phyloP scores from a whole-genome alignment of 2,329 filamentous ascomycete species.

The Thelonectria olida region DNA sequence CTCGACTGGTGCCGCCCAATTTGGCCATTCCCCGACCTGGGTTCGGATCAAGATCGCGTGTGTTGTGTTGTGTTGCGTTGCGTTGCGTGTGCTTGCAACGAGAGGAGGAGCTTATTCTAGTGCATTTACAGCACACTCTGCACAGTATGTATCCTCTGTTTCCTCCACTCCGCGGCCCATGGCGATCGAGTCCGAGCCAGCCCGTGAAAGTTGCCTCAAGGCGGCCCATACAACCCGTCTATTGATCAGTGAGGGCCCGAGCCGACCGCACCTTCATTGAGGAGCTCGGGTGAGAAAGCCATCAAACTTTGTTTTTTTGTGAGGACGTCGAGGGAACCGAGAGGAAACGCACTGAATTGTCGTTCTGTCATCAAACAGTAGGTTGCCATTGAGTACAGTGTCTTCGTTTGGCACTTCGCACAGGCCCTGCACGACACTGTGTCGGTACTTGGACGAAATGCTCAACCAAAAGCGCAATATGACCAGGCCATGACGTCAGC shows the following conservation, averaged over 20 bases:
- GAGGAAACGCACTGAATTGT: not conserved
- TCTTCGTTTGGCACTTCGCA: constrained; percentile 14
- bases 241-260: not conserved
- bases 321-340: constrained; percentile 16
- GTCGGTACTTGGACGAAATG: constrained; percentile 26
- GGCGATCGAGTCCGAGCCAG: not conserved
- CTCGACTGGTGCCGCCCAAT: constrained; percentile 19
- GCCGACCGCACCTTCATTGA: not conserved
- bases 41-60: constrained; percentile 27
- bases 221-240: not conserved
- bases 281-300: not conserved
- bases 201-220: not conserved
- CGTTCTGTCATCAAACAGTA: constrained; percentile 1
- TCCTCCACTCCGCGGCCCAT: not conserved
- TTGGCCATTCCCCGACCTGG: constrained; percentile 22
- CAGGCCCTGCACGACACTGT: constrained; percentile 31
- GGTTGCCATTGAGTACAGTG: constrained; percentile 30
- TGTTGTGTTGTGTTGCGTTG: too few relatives aligned
- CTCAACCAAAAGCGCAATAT: constrained; percentile 32
- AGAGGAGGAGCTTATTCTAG: not conserved
- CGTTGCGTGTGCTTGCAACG: constrained; percentile 10
- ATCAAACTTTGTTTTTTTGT: constrained; percentile 2
- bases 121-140: not conserved
- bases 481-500: constrained; percentile 39
- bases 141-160: not conserved